Conservation (phyloP, 805 yeast genomes). For the Kodamaea neixiangensis region DNA sequence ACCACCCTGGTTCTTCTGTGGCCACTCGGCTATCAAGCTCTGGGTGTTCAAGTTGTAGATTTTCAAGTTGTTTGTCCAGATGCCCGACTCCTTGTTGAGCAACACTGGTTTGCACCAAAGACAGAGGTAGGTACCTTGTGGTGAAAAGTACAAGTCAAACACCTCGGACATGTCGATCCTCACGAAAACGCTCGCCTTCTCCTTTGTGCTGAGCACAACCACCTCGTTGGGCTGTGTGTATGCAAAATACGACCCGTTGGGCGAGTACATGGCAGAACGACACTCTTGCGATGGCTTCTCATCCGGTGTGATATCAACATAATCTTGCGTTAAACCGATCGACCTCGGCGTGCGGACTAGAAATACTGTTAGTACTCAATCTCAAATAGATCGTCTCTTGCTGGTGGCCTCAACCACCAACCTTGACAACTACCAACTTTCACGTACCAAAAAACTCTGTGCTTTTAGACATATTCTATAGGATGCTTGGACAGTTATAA, state of each 20-base stretch:
- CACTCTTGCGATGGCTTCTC: slow-evolving; percentile 49
- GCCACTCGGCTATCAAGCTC: slow-evolving; percentile 58
- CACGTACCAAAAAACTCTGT: slow-evolving; percentile 44
- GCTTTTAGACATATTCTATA: slow-evolving; percentile 30
- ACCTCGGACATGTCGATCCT: slow-evolving; percentile 63
- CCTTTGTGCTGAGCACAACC: slow-evolving; percentile 56
- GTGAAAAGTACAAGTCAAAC: slow-evolving; percentile 85
- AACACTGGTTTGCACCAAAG: slow-evolving; percentile 89
- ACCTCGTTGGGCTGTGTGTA: slow-evolving; percentile 68
- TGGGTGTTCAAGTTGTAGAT: slow-evolving; percentile 61
- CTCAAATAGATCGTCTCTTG: not conserved
- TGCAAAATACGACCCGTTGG: slow-evolving; percentile 69
- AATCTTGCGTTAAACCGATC: slow-evolving; percentile 32
- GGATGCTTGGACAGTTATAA: not conserved
- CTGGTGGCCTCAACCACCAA: not conserved
- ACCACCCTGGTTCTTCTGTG: slow-evolving; percentile 80
- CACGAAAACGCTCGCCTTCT: slow-evolving; percentile 44
- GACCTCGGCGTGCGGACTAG: slow-evolving; percentile 32
- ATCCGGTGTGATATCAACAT: slow-evolving; percentile 35
- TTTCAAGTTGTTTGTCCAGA: slow-evolving; percentile 76
- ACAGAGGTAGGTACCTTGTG: slow-evolving; percentile 76
- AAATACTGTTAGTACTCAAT: not conserved
- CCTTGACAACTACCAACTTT: not conserved
- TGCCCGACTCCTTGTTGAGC: slow-evolving; percentile 63
- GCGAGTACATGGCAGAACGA: slow-evolving; percentile 65